Evolutionary conservation across 2,329 filamentous ascomycete species (phyloP).

Genomic region (Curvularia verruculosa): DNA sequence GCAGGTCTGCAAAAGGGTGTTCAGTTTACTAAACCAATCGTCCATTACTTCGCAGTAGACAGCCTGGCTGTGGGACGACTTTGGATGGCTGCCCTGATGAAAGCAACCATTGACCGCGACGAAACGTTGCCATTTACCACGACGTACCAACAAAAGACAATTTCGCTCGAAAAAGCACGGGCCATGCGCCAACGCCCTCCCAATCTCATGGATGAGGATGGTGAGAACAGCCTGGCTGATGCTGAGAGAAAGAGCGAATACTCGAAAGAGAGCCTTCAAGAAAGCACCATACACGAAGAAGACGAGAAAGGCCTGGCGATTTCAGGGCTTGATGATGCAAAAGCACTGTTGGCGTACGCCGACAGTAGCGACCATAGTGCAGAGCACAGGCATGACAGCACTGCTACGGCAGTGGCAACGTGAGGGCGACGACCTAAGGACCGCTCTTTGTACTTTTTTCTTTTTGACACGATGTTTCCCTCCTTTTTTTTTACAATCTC

Average conservation of each 20-base stretch:
- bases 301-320: conserved; percentile 49
- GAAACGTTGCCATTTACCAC: conserved; percentile 77
- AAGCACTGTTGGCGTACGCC: conserved; percentile 43
- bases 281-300: conserved; percentile 46
- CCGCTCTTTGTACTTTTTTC: background rate
- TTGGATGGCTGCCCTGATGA: conserved; percentile 99
- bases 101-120: conserved; percentile 96
- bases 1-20: conserved; percentile 86
- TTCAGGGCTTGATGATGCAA: conserved; percentile 45
- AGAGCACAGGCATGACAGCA: conserved; percentile 16
- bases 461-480: background rate
- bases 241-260: conserved; percentile 38
- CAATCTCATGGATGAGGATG: conserved; percentile 72
- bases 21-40: conserved; percentile 95
- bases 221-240: conserved; percentile 37
- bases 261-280: conserved; percentile 46
- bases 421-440: background rate
- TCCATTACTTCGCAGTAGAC: conserved; percentile 97
- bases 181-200: conserved; percentile 89
- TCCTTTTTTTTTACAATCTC: background rate
- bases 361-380: conserved; percentile 27
- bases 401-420: conserved; percentile 11
- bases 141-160: conserved; percentile 96
- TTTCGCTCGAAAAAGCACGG: conserved; percentile 85
- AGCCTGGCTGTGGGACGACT: conserved; percentile 84